Evolutionary conservation across 1,284 basidiomycete species (phyloP), one percentile per base, ranked within the genome.

Genomic region (Austropuccinia psidii): DNA sequence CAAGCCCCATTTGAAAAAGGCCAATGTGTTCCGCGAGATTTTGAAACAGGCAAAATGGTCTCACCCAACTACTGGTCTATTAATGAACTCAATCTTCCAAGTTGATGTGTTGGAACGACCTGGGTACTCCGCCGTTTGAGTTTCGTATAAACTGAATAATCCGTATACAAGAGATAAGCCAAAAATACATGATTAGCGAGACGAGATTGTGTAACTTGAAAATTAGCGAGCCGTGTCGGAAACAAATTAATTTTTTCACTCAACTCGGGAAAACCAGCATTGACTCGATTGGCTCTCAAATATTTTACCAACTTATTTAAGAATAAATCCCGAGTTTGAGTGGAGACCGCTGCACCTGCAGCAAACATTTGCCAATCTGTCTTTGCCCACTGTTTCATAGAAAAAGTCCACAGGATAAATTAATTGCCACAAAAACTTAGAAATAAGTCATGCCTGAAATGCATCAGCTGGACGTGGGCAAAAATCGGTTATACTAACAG

Each of bases 331-430:
- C 78, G 75, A 19, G 78, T 78, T 0, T 75, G 58, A 35, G 67
- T 33, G 35, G 76, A 74, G 9, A 76, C 76, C 1, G 79, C 76
- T 0, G 77, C 77, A 0, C 77, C 79, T 5, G 80, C 80, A 0
- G 80, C 78, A 64, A 80, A 81, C 75, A 81, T 76, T 52, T 79
- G 77, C 80, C 80, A 81, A 74, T 81, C 80, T 9, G 79, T 78
- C 57, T 73, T 73, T 5, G 70, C 70, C 70, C 70, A 73, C 70
- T 73, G 8, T 2, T 0, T 9, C 31, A 11, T 1, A 15, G 50
- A 13, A 52, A 61, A 37, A 29, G 43, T 39, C 9, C 11, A 9
- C 11, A 9, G 8, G 8, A 9, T n/a, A 52, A 52, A 24, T 52
- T 24, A 52, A 45, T 45, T 45, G 9, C 41, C 41, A 45, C 9